Evolutionary conservation across 768 basidiomycete genomes (phyloP).

Genomic region (Mycena pura): DNA sequence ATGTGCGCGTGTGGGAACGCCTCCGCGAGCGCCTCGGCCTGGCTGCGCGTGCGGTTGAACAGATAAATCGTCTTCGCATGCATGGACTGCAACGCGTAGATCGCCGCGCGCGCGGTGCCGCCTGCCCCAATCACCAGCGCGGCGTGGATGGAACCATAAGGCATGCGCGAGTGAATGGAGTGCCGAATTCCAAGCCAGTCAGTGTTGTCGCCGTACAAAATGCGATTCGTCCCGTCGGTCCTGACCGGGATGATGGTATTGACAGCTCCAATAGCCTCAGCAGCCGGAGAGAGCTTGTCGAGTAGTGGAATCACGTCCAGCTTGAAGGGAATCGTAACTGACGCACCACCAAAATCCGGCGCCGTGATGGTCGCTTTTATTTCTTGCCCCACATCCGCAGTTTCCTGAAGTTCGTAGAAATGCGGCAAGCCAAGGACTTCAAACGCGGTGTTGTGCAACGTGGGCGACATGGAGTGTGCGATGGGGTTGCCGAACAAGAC

Average conservation of each 20-base stretch:
- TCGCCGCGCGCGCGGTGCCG: conserved; percentile 92
- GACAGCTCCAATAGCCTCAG: conserved; percentile 89
- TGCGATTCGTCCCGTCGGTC: conserved; percentile 46
- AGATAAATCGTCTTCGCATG: conserved; percentile 78
- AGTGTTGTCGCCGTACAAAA: conserved; percentile 92
- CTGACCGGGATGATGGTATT: conserved; percentile 82
- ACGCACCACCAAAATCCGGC: conserved; percentile 90
- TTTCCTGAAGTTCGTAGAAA: conserved; percentile 80
- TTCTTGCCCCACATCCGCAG: conserved; percentile 65
- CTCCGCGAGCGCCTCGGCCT: conserved; percentile 71
- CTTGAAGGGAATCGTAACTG: conserved; percentile 97
- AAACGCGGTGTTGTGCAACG: conserved; percentile 91
- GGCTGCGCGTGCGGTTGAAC: conserved; percentile 82
- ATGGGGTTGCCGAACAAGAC: conserved; percentile 93
- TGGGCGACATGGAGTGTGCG: conserved; percentile 88
- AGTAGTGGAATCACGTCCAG: conserved; percentile 86
- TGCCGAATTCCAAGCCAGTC: conserved; percentile 91
- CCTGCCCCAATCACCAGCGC: conserved; percentile 94
- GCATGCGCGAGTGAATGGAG: conserved; percentile 52
- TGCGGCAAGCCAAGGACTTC: conserved; percentile 83
- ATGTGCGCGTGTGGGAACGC: conserved; percentile 74
- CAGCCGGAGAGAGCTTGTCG: conserved; percentile 80
- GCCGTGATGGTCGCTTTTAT: conserved; percentile 67
- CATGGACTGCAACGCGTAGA: conserved; percentile 82
- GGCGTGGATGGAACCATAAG: conserved; percentile 47